These are phyloP conservation scores for Waltergamsia citrina DNA, from an alignment of 2,329 filamentous ascomycete genomes.

Conservation along the genomic window DNA sequence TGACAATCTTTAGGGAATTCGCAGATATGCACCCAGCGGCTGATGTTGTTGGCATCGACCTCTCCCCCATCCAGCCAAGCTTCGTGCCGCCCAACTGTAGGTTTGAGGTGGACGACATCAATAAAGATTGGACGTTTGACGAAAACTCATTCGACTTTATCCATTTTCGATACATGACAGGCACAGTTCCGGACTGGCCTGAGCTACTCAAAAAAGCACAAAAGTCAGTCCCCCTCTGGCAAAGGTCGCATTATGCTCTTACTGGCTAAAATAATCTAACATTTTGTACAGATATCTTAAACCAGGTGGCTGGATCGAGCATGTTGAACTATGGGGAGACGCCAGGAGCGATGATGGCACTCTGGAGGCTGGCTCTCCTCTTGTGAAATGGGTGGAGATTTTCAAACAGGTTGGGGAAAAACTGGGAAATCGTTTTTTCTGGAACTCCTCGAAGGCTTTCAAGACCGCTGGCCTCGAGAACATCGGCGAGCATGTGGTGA, in stretches of 20 bases:
- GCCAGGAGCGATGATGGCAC: constrained; percentile 14
- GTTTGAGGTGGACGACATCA: constrained; percentile 31
- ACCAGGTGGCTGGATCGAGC: constrained; percentile 45
- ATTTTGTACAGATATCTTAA: constrained; percentile 26
- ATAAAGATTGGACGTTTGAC: constrained; percentile 21
- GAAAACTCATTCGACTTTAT: constrained; percentile 23
- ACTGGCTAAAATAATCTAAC: constrained; percentile 1
- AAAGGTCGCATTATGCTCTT: neutral
- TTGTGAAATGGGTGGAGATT: constrained; percentile 9
- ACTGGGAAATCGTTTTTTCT: neutral
- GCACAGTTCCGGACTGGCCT: constrained; percentile 15
- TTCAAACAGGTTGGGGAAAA: neutral
- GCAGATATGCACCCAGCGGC: constrained; percentile 11
- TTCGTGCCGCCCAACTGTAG: constrained; percentile 31
- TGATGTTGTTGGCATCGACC: constrained; percentile 18
- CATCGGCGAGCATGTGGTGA: constrained; percentile 4
- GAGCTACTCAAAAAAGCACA: constrained; percentile 12
- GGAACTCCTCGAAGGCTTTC: constrained; percentile 1
- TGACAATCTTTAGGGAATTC: constrained; percentile 1
- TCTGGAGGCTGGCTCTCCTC: constrained; percentile 6
- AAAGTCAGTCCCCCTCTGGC: neutral
- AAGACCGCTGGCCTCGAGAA: neutral
- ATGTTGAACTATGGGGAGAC: constrained; percentile 34
- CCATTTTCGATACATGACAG: constrained; percentile 20
- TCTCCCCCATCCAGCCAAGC: constrained; percentile 22